These are phyloP conservation scores for Harrya chromipes DNA, from an alignment of 768 basidiomycete species.

Conservation along the genomic window DNA sequence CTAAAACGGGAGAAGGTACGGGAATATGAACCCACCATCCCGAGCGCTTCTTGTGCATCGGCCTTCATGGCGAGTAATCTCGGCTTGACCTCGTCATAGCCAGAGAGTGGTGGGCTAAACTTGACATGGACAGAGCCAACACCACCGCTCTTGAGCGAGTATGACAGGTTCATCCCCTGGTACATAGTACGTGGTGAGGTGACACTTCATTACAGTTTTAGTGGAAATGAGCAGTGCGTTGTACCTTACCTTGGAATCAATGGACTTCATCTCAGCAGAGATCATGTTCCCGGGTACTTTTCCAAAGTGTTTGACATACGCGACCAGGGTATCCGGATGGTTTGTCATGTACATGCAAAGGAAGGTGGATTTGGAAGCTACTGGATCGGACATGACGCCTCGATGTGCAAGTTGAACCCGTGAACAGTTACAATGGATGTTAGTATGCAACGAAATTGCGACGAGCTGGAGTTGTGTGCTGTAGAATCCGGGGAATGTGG, in stretches of 20 bases:
- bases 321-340: constrained; percentile 82
- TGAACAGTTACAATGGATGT: too few relatives aligned
- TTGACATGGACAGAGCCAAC: constrained; percentile 48
- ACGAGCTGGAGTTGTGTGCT: too few relatives aligned
- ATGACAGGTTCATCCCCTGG: constrained; percentile 70
- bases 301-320: constrained; percentile 77
- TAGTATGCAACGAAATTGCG: too few relatives aligned
- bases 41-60: constrained; percentile 73
- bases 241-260: constrained; percentile 57
- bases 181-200: not conserved
- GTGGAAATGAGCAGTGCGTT: not conserved
- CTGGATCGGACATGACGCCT: constrained; percentile 58
- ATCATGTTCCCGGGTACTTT: constrained; percentile 52
- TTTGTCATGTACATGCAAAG: constrained; percentile 82
- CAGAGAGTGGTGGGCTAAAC: constrained; percentile 68
- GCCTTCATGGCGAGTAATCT: constrained; percentile 78
- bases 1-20: not conserved
- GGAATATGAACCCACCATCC: constrained; percentile 55
- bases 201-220: too few relatives aligned
- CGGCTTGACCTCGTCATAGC: constrained; percentile 82
- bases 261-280: constrained; percentile 68
- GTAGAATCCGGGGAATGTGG: too few relatives aligned
- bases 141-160: constrained; percentile 48
- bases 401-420: not conserved
- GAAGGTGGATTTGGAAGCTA: constrained; percentile 72